phyloP scores from a whole-genome alignment of 768 basidiomycete genomes.

The Imleria badia region DNA sequence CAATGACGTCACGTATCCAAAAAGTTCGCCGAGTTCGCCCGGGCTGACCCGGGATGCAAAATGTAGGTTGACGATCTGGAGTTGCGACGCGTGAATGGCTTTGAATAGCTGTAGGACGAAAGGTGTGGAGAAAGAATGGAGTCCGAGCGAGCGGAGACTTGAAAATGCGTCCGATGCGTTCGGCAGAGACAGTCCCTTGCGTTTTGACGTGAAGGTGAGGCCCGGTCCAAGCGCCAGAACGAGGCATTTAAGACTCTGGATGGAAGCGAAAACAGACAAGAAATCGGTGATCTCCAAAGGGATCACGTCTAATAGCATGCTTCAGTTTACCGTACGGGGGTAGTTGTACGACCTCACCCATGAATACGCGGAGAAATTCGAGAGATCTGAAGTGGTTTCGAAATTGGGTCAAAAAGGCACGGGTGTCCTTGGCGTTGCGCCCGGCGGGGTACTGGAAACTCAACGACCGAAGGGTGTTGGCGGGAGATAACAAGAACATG shows the following conservation, averaged over 20 bases:
- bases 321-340: background rate
- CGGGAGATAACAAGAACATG: slow-evolving; percentile 10
- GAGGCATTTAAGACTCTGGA: slow-evolving; percentile 16
- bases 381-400: slow-evolving; percentile 11
- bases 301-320: slow-evolving; percentile 2
- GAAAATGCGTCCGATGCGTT: slow-evolving; percentile 5
- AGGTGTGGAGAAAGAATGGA: slow-evolving; percentile 13
- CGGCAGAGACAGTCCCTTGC: slow-evolving; percentile 7
- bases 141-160: slow-evolving; percentile 9
- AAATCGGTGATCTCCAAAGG: slow-evolving; percentile 18
- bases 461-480: slow-evolving; percentile 4
- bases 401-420: slow-evolving; percentile 10
- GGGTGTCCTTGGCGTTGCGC: slow-evolving; percentile 16
- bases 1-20: slow-evolving; percentile 5
- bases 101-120: slow-evolving; percentile 8
- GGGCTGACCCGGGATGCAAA: slow-evolving; percentile 12
- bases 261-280: slow-evolving; percentile 9
- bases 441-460: slow-evolving; percentile 16
- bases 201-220: slow-evolving; percentile 7
- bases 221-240: slow-evolving; percentile 18
- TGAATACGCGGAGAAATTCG: slow-evolving; percentile 17
- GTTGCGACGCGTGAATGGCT: slow-evolving; percentile 6
- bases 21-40: slow-evolving; percentile 4
- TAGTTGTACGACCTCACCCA: slow-evolving; percentile 5
- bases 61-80: slow-evolving; percentile 16